These are phyloP conservation scores for Claviceps sp. DNA, from an alignment of 2,329 filamentous ascomycete species.

Conservation along the genomic window DNA sequence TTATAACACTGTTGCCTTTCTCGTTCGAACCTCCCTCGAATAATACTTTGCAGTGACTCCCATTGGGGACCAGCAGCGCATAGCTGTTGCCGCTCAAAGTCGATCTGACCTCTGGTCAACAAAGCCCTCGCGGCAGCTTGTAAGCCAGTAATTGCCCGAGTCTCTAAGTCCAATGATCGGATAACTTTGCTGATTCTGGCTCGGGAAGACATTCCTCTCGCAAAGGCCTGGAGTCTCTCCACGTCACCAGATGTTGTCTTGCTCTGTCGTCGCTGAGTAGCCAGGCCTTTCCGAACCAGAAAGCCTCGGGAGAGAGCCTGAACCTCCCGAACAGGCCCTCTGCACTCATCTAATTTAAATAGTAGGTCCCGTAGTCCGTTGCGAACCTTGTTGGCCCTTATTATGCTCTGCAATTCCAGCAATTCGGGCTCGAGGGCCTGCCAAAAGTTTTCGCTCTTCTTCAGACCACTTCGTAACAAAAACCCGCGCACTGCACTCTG, in stretches of 20 bases:
- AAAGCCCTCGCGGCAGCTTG: constrained; percentile 55
- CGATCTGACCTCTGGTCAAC: constrained; percentile 42
- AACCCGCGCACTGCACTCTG: constrained; percentile 70
- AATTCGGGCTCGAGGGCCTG: constrained; percentile 58
- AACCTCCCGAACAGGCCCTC: constrained; percentile 50
- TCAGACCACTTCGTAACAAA: constrained; percentile 51
- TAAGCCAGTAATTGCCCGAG: constrained; percentile 37
- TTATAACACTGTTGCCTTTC: constrained; percentile 29
- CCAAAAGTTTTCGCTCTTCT: constrained; percentile 52
- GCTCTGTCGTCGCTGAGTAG: constrained; percentile 42
- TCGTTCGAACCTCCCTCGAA: constrained; percentile 36
- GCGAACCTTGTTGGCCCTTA: constrained; percentile 54
- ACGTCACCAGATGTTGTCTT: constrained; percentile 37
- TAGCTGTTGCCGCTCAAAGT: constrained; percentile 36
- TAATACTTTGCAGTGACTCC: constrained; percentile 28
- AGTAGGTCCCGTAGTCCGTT: constrained; percentile 41
- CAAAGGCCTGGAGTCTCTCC: constrained; percentile 48
- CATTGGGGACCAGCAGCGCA: constrained; percentile 34
- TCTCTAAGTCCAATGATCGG: constrained; percentile 36
- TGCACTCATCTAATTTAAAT: constrained; percentile 47
- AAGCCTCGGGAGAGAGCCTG: constrained; percentile 56
- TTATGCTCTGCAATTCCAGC: constrained; percentile 67
- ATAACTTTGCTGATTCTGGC: constrained; percentile 40
- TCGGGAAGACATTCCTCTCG: constrained; percentile 53
- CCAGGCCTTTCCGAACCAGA: constrained; percentile 44